Percentiles rank a stretch among this genome's conserved stretches.
Conservation (phyloP, 1,284 basidiomycete species). For the Ganoderma lucidum region DNA sequence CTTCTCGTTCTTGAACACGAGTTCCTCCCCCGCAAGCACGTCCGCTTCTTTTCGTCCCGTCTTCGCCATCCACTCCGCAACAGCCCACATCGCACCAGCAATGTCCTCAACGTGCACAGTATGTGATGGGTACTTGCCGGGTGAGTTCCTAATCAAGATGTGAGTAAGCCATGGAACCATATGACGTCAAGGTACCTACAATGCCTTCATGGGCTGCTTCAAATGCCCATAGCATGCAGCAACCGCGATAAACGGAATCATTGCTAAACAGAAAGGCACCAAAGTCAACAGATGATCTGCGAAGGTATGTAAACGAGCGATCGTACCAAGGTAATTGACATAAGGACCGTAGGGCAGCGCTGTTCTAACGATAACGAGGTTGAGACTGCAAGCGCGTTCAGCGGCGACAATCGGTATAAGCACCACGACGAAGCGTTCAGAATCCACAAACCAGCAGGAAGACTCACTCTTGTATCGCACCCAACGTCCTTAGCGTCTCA, state of each 20-base stretch:
- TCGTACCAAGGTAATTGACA: conserved; percentile 62
- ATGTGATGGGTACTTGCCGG: conserved; percentile 82
- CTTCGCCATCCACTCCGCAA: conserved; percentile 76
- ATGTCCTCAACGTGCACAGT: conserved; percentile 85
- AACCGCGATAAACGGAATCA: conserved; percentile 66
- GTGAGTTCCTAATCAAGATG: conserved; percentile 63
- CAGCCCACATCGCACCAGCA: conserved; percentile 77
- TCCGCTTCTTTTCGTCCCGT: conserved; percentile 69
- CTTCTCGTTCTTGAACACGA: conserved; percentile 79
- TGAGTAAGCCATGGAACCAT: conserved; percentile 12
- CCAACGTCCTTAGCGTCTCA: conserved; percentile 81
- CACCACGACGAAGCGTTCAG: neutral
- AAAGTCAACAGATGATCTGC: conserved; percentile 48
- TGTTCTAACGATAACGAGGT: conserved; percentile 79
- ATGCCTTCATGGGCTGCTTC: conserved; percentile 89
- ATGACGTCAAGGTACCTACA: conserved; percentile 46
- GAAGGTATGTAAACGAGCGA: too few relatives aligned
- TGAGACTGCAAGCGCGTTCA: conserved; percentile 58
- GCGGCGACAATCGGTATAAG: neutral
- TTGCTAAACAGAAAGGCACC: conserved; percentile 40
- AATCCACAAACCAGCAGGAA: conserved; percentile 8
- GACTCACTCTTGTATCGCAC: conserved; percentile 73
- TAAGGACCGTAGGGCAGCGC: conserved; percentile 83
- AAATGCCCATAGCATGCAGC: conserved; percentile 87
- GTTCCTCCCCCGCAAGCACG: conserved; percentile 68